Conservation (phyloP, 2,329 filamentous ascomycete species). For the Xylariaceae sp. region DNA sequence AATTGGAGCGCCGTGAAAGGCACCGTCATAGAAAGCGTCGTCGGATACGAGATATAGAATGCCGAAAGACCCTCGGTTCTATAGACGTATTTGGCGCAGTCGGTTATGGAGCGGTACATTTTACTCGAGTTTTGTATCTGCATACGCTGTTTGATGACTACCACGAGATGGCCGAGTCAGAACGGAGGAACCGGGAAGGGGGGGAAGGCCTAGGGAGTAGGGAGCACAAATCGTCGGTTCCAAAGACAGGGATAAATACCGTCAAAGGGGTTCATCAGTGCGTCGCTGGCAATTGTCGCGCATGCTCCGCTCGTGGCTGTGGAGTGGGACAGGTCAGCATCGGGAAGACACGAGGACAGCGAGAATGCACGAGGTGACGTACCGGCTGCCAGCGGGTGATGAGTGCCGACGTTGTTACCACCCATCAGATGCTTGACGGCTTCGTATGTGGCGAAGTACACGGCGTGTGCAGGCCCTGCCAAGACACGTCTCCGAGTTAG, state of each 20-base stretch:
- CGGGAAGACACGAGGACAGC: not conserved
- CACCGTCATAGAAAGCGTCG: constrained; percentile 96
- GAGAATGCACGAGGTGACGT: constrained; percentile 28
- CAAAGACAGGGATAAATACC: constrained; percentile 50
- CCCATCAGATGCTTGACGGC: constrained; percentile 94
- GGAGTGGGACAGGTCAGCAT: constrained; percentile 14
- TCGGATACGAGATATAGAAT: constrained; percentile 98
- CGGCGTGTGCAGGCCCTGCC: constrained; percentile 86
- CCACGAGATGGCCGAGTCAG: constrained; percentile 5
- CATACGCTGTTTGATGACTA: constrained; percentile 99
- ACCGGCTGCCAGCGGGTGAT: constrained; percentile 93
- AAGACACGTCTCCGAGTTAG: constrained; percentile 4
- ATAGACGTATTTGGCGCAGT: constrained; percentile 87
- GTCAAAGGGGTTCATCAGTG: constrained; percentile 98
- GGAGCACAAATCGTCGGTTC: too few species aligned
- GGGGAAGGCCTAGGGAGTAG: too few species aligned
- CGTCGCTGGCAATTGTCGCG: constrained; percentile 94
- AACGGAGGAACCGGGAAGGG: not conserved
- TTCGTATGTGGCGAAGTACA: constrained; percentile 98
- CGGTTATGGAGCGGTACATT: constrained; percentile 76
- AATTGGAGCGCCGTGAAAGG: constrained; percentile 97
- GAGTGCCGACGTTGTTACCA: constrained; percentile 78
- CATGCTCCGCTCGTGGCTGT: constrained; percentile 86
- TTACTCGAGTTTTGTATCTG: constrained; percentile 90
- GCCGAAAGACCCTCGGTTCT: constrained; percentile 79